Evolutionary conservation across 2,329 filamentous ascomycete genomes (phyloP).

Genomic region (Epichloe hybrida): DNA sequence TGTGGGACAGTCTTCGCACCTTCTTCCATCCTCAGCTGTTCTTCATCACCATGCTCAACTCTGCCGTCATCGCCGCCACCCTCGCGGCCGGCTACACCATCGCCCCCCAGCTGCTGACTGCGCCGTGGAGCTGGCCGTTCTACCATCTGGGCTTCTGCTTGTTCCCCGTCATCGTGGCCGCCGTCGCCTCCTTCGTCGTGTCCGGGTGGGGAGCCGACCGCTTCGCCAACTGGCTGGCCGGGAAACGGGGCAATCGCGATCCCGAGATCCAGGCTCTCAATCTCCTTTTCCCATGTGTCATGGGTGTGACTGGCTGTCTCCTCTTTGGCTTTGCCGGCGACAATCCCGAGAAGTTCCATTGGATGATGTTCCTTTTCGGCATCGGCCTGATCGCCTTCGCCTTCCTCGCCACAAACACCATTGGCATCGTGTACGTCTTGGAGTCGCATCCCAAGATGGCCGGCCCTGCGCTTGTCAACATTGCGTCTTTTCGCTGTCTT

Average conservation of each 20-base stretch:
- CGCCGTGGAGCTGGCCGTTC: slow-evolving; percentile 1
- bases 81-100: slow-evolving; percentile 1
- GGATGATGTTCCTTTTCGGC: background rate
- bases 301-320: background rate
- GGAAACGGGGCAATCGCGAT: background rate
- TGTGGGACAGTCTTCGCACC: slow-evolving; percentile 1
- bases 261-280: slow-evolving; percentile 2
- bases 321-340: background rate
- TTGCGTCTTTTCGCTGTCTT: background rate
- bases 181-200: background rate
- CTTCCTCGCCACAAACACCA: slow-evolving; percentile 3
- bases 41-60: slow-evolving; percentile 3
- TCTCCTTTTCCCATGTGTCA: background rate
- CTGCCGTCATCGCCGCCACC: slow-evolving; percentile 1
- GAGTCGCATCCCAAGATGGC: background rate
- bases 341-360: background rate
- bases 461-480: slow-evolving; percentile 1
- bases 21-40: slow-evolving; percentile 2
- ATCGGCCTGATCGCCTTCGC: slow-evolving; percentile 1
- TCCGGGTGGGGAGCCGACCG: slow-evolving; percentile 1
- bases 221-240: slow-evolving; percentile 1
- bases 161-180: background rate
- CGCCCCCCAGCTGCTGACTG: background rate
- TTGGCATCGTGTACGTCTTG: slow-evolving; percentile 3
- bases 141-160: slow-evolving; percentile 2